Evolutionary conservation across 2,329 filamentous ascomycete genomes (phyloP), one percentile per base, ranked within the genome.

Genomic region (Fusarium mexicanum): DNA sequence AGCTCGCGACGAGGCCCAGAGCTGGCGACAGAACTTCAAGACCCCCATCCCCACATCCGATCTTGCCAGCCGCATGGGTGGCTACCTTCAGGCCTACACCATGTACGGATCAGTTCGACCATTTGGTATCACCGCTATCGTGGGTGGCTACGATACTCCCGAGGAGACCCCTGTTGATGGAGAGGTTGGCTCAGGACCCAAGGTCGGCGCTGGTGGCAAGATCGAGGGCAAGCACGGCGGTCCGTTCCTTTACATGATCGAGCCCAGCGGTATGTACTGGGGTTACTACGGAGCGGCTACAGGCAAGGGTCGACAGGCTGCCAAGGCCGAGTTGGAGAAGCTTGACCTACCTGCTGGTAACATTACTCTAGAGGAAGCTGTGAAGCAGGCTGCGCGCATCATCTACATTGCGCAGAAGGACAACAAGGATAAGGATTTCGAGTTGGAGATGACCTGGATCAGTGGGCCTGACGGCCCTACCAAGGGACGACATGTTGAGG

Each of bases 351-450:
- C 91, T 61, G 92, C 91, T 17, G 93, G 91, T 63, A 92, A 89
- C 57, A 89, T 98, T 62, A 93, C 92, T 71, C 87, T 99, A 68
- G 87, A 93, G 80, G 92, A 98, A 81, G 96, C 93, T 58, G 94
- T 99, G 80, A 98, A 97, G 88, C 94, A 98, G 87, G 96, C 96
- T 40, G 96, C 96, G 64, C 89, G 95, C 71, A 99, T 99, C 85
- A 98, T 99, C 85, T 97, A 98, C 83, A 91, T 98, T 69, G 95
- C 96, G 55, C 96, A 99, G 82, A 96, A 98, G 84, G 96, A 99
- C 84, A 98, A 96, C 88, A 98, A 98, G 87, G 96, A 98, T 86
- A 99, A 99, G 88, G 96, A 98, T 76, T 99, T 98, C 80, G 96
- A 99, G 90, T 88, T 99, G 69, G 96, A 99, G 87, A 97, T 99